Evolutionary conservation across 768 basidiomycete species (phyloP).

Genomic region (Russula griseocarnosa): DNA sequence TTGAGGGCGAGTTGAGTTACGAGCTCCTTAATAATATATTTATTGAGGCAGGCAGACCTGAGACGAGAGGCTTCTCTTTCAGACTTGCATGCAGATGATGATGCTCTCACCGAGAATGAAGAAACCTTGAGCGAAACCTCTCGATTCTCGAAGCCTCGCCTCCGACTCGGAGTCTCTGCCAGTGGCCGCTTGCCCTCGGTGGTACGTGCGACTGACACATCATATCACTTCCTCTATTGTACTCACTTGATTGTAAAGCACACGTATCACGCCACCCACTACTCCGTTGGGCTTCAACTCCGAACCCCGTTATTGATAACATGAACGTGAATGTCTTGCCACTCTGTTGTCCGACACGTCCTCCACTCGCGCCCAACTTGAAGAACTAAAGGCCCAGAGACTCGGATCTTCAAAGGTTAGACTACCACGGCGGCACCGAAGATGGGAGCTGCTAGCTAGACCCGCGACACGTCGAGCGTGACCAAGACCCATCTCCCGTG

Average conservation of each 20-base stretch:
- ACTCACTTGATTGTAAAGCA: conserved; percentile 8
- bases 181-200: background rate
- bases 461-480: conserved; percentile 32
- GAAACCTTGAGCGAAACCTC: conserved; percentile 49
- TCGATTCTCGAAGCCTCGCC: conserved; percentile 34
- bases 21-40: too few species aligned
- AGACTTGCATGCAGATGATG: conserved; percentile 39
- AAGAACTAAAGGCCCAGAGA: background rate
- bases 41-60: too few species aligned
- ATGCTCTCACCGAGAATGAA: conserved; percentile 53
- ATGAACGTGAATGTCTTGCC: too few species aligned
- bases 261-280: conserved; percentile 26
- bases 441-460: background rate
- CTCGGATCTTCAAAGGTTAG: background rate
- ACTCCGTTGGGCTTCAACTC: too few species aligned
- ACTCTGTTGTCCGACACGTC: too few species aligned
- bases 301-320: too few species aligned
- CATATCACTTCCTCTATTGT: background rate
- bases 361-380: background rate
- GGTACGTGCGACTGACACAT: conserved; percentile 4
- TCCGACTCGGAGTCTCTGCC: too few species aligned
- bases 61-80: conserved; percentile 28
- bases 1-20: too few species aligned
- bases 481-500: conserved; percentile 57
- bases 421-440: background rate